Evolutionary conservation across 208 protist genomes (phyloP).

Genomic region (Leishmania arabica): DNA sequence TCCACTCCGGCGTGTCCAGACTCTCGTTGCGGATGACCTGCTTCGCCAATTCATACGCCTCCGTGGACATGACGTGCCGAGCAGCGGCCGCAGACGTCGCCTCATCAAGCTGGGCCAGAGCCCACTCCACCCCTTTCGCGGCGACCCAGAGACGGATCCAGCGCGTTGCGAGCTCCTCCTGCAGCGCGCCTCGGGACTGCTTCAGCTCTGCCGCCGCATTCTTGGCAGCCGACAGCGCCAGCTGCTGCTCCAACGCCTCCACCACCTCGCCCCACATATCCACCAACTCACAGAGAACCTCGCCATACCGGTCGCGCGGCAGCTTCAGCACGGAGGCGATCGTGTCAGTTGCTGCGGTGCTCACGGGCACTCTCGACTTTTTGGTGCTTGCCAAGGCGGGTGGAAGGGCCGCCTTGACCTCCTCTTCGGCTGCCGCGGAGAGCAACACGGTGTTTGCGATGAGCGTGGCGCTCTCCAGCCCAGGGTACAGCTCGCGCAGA

Average conservation of each 20-base stretch:
- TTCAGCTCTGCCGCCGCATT: constrained; percentile 47
- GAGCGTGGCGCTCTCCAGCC: constrained; percentile 39
- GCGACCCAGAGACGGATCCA: constrained; percentile 53
- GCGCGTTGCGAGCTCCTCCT: constrained; percentile 35
- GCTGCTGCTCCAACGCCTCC: constrained; percentile 36
- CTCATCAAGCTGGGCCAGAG: constrained; percentile 48
- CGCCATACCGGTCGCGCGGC: constrained; percentile 35
- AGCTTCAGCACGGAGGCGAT: constrained; percentile 32
- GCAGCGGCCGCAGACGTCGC: constrained; percentile 30
- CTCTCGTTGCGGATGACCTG: constrained; percentile 69
- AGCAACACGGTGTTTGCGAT: constrained; percentile 44
- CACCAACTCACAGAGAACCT: constrained; percentile 40
- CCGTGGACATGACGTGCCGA: constrained; percentile 44
- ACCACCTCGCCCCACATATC: constrained; percentile 43
- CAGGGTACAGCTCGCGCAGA: constrained; percentile 60
- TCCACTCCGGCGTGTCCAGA: constrained; percentile 47
- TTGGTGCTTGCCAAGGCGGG: constrained; percentile 16
- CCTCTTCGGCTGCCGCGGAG: constrained; percentile 32
- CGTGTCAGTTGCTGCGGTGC: constrained; percentile 21
- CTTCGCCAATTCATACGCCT: constrained; percentile 38
- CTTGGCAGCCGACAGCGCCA: constrained; percentile 25
- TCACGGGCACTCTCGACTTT: constrained; percentile 12
- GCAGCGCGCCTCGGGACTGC: constrained; percentile 41
- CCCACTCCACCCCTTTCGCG: constrained; percentile 63
- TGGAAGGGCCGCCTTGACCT: constrained; percentile 30